Evolutionary conservation across 208 protist species (phyloP).

Genomic region (Leishmania aethiopica): DNA sequence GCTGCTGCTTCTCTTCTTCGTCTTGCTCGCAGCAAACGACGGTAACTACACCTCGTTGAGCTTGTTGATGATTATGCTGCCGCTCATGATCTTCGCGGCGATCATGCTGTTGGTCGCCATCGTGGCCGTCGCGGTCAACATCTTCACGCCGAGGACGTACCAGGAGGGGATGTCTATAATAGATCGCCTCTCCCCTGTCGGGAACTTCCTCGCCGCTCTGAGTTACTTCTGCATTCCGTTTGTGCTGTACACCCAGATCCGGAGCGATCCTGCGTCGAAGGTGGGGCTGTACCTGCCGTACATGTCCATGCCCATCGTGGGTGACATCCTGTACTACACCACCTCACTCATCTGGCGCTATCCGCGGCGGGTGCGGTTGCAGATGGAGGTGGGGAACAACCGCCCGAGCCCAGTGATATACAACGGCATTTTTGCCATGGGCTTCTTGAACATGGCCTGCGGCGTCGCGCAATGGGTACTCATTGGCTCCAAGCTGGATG

Average conservation of each 20-base stretch:
- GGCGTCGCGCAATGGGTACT: constrained; percentile 81
- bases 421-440: constrained; percentile 79
- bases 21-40: constrained; percentile 56
- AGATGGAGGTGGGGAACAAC: constrained; percentile 77
- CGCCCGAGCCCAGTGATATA: constrained; percentile 56
- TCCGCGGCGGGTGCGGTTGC: constrained; percentile 63
- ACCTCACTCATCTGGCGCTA: constrained; percentile 90
- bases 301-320: constrained; percentile 73
- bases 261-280: constrained; percentile 26
- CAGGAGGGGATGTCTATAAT: constrained; percentile 62
- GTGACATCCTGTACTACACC: constrained; percentile 79
- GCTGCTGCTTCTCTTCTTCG: constrained; percentile 72
- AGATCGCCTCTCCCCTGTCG: constrained; percentile 72
- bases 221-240: constrained; percentile 73
- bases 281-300: constrained; percentile 53
- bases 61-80: constrained; percentile 50
- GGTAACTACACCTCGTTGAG: constrained; percentile 43
- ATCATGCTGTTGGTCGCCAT: constrained; percentile 51
- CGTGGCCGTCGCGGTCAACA: constrained; percentile 62
- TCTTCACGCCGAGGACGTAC: constrained; percentile 41
- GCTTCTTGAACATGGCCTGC: constrained; percentile 59
- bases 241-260: constrained; percentile 42
- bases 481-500: constrained; percentile 72
- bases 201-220: constrained; percentile 70
- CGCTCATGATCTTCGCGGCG: constrained; percentile 60